phyloP scores from a whole-genome alignment of 2,329 filamentous ascomycete genomes.

The Trichothecium roseum region DNA sequence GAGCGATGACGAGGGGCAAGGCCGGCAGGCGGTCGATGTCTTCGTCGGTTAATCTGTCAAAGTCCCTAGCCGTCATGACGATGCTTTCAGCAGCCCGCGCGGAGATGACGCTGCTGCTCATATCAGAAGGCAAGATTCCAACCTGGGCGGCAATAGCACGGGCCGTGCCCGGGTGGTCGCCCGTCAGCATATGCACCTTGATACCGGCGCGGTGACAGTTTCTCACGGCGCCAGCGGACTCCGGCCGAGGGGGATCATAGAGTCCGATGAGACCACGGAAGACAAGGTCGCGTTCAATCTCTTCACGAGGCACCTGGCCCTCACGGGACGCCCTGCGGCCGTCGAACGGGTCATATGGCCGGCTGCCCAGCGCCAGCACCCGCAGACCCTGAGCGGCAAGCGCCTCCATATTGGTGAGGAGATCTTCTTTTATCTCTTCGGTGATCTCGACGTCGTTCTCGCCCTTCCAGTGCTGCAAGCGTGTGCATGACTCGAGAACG shows the following conservation, averaged over 20 bases:
- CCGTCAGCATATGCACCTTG: slow-evolving; percentile 60
- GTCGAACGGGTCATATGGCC: background rate
- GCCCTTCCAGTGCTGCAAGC: slow-evolving; percentile 30
- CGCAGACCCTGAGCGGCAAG: slow-evolving; percentile 54
- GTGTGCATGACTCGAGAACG: slow-evolving; percentile 52
- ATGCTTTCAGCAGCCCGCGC: slow-evolving; percentile 46
- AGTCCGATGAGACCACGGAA: slow-evolving; percentile 62
- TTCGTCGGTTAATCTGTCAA: slow-evolving; percentile 53
- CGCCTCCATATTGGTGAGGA: slow-evolving; percentile 54
- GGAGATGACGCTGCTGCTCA: slow-evolving; percentile 38
- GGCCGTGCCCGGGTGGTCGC: slow-evolving; percentile 56
- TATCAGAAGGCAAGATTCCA: slow-evolving; percentile 45
- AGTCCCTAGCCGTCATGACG: slow-evolving; percentile 58
- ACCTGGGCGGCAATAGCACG: slow-evolving; percentile 54
- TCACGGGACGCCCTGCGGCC: slow-evolving; percentile 10
- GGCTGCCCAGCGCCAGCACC: slow-evolving; percentile 50
- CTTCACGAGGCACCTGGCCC: slow-evolving; percentile 23
- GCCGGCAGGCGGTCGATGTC: slow-evolving; percentile 52
- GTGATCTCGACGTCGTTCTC: slow-evolving; percentile 35
- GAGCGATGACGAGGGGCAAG: slow-evolving; percentile 54
- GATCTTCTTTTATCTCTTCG: slow-evolving; percentile 40
- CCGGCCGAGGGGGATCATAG: slow-evolving; percentile 62
- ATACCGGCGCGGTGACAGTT: slow-evolving; percentile 52
- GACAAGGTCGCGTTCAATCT: slow-evolving; percentile 49
- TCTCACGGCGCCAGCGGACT: slow-evolving; percentile 49